phyloP scores from a whole-genome alignment of 495 filamentous ascomycete genomes.

The Ramalina peruviana region DNA sequence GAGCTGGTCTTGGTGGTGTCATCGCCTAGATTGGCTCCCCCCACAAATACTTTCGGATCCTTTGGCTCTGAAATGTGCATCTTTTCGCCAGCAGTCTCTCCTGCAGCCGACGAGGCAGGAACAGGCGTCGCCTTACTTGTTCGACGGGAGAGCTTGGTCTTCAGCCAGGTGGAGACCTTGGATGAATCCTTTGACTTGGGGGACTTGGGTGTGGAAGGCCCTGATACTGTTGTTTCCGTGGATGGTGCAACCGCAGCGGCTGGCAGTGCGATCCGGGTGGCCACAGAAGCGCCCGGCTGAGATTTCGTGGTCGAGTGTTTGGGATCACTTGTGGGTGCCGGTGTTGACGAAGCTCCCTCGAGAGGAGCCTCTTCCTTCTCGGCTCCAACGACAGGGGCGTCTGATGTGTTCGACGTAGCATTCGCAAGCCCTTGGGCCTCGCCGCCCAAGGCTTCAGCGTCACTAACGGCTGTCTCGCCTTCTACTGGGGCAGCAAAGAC shows the following conservation, averaged over 20 bases:
- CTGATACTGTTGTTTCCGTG: conserved; percentile 19
- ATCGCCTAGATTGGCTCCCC: conserved; percentile 29
- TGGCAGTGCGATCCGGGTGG: conserved; percentile 15
- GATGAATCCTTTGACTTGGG: conserved; percentile 17
- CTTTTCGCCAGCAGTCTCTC: background rate
- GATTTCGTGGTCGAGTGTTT: background rate
- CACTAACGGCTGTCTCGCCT: background rate
- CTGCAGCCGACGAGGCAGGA: background rate
- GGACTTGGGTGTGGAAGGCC: conserved; percentile 10
- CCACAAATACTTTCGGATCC: conserved; percentile 28
- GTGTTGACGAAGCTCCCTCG: background rate
- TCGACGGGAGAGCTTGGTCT: conserved; percentile 35
- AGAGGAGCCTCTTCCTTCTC: background rate
- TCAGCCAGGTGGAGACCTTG: conserved; percentile 49
- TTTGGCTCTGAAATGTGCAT: background rate
- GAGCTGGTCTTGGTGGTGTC: conserved; percentile 20
- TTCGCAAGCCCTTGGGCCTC: conserved; percentile 1
- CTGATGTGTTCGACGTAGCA: background rate
- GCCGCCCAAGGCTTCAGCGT: background rate
- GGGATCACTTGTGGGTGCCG: background rate
- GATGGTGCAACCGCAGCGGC: conserved; percentile 13
- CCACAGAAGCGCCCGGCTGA: conserved; percentile 9
- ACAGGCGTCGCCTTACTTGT: conserved; percentile 18
- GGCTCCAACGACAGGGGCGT: conserved; percentile 3
- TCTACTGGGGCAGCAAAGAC: conserved; percentile 9